Evolutionary conservation across 2,329 filamentous ascomycete species (phyloP).

Genomic region (Phaeoacremonium minimum): DNA sequence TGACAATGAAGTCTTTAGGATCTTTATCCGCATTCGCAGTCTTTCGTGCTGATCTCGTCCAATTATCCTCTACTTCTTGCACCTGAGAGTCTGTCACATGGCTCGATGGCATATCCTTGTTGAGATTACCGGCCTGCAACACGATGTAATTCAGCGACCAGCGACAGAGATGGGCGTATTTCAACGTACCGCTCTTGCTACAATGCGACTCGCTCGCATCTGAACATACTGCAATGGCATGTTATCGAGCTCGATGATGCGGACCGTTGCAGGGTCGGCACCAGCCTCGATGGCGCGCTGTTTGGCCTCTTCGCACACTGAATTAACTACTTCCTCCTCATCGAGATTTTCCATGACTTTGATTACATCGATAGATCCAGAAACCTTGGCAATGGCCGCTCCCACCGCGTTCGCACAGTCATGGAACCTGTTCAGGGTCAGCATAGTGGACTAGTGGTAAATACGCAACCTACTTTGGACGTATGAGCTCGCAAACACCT

Average conservation of each 20-base stretch:
- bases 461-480: constrained; percentile 17
- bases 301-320: constrained; percentile 32
- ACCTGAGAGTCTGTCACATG: background rate
- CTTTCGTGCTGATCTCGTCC: background rate
- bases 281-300: constrained; percentile 39
- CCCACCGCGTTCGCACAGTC: constrained; percentile 63
- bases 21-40: constrained; percentile 1
- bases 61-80: background rate
- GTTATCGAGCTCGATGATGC: constrained; percentile 47
- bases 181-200: background rate
- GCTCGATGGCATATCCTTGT: background rate
- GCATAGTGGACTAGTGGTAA: constrained; percentile 48
- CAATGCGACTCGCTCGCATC: background rate
- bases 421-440: constrained; percentile 52
- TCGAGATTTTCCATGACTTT: constrained; percentile 39
- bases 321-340: constrained; percentile 20
- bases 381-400: constrained; percentile 57
- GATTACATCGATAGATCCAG: constrained; percentile 45
- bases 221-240: constrained; percentile 50
- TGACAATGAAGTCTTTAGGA: constrained; percentile 1
- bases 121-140: background rate
- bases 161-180: background rate
- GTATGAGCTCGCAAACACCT: constrained; percentile 28
- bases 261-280: constrained; percentile 35
- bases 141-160: background rate